phyloP scores from a whole-genome alignment of 2,329 filamentous ascomycete genomes.

The Aspergillus arachidicola region DNA sequence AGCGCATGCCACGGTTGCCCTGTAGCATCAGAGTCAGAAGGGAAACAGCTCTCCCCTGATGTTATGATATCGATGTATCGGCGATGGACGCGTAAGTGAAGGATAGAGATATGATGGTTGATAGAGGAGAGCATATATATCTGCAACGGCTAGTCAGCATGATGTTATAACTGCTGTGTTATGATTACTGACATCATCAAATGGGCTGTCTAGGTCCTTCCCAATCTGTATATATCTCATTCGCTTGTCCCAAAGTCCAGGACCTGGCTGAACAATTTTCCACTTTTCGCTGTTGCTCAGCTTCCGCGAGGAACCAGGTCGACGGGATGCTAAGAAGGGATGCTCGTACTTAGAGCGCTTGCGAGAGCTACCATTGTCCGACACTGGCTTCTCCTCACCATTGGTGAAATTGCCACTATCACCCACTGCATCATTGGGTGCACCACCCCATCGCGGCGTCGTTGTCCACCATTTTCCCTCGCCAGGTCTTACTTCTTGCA shows the following conservation, averaged over 20 bases:
- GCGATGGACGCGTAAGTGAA: conserved; percentile 60
- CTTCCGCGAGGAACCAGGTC: conserved; percentile 41
- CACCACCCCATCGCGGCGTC: conserved; percentile 59
- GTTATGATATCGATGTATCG: conserved; percentile 59
- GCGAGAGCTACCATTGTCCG: conserved; percentile 34
- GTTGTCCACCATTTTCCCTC: conserved; percentile 64
- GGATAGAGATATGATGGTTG: conserved; percentile 63
- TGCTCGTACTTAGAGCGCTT: conserved; percentile 44
- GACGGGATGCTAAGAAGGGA: conserved; percentile 33
- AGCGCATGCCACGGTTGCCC: conserved; percentile 55
- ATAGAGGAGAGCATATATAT: conserved; percentile 64
- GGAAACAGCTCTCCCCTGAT: conserved; percentile 41
- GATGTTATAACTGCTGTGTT: background rate
- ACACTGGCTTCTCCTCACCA: conserved; percentile 28
- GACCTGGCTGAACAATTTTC: conserved; percentile 55
- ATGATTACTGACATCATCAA: conserved; percentile 54
- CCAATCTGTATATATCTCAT: conserved; percentile 61
- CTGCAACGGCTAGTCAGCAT: conserved; percentile 35
- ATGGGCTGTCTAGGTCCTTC: conserved; percentile 49
- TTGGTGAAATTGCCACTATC: conserved; percentile 28
- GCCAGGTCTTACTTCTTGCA: conserved; percentile 51
- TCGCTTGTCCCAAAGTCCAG: conserved; percentile 59
- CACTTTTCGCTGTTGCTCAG: conserved; percentile 54
- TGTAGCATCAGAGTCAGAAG: conserved; percentile 18
- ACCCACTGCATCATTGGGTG: conserved; percentile 38